phyloP scores from a whole-genome alignment of 331 rosid species.

The Saraca asoca region DNA sequence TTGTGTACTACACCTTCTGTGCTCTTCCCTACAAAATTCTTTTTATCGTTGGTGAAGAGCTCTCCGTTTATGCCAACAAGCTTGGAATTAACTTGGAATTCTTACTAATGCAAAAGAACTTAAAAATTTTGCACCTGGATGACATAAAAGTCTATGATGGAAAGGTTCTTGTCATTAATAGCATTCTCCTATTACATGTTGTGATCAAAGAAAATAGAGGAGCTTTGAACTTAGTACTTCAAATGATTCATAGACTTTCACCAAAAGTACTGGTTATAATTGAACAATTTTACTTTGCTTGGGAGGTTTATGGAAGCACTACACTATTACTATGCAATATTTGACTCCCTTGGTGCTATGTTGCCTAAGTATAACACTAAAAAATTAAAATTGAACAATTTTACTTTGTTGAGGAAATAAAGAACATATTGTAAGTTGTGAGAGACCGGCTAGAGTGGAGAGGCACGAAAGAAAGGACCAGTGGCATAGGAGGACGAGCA shows the following conservation, averaged over 20 bases:
- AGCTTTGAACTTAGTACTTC: conserved; percentile 74
- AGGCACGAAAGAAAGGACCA: conserved; percentile 89
- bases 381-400: conserved; percentile 77
- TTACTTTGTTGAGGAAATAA: conserved; percentile 87
- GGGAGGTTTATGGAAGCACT: conserved; percentile 93
- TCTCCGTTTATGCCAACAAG: conserved; percentile 47
- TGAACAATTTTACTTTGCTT: conserved; percentile 82
- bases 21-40: too few relatives aligned
- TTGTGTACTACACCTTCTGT: too few relatives aligned
- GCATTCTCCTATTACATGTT: conserved; percentile 83
- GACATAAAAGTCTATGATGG: conserved; percentile 56
- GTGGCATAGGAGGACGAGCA: conserved; percentile 88
- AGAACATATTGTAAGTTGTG: conserved; percentile 92
- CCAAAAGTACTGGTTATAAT: conserved; percentile 68
- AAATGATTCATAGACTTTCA: conserved; percentile 62
- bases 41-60: conserved; percentile 75
- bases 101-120: conserved; percentile 51
- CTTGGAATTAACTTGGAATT: conserved; percentile 58
- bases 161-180: conserved; percentile 69
- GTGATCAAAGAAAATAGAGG: conserved; percentile 89
- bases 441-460: conserved; percentile 81
- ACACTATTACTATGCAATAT: conserved; percentile 84
- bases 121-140: conserved; percentile 52
- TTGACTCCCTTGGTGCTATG: conserved; percentile 80
- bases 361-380: conserved; percentile 77